Evolutionary conservation across 768 basidiomycete genomes (phyloP).

Genomic region (Boletus sp.): DNA sequence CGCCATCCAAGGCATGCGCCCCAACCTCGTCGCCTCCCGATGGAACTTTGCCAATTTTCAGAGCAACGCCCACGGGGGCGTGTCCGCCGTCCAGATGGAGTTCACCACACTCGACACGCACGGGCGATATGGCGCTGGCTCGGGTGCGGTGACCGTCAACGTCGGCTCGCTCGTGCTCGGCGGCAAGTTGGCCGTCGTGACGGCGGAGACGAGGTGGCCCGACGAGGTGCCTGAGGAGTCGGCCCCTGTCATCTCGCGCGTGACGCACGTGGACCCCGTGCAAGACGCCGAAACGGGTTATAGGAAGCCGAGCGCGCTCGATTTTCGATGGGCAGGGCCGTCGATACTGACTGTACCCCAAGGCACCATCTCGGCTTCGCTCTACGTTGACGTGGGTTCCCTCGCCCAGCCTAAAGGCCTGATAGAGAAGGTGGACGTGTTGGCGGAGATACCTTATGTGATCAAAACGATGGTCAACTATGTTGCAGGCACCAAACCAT

Average conservation of each 20-base stretch:
- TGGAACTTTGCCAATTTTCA: conserved; percentile 98
- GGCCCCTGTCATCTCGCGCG: conserved; percentile 58
- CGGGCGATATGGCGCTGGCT: conserved; percentile 76
- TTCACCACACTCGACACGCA: conserved; percentile 81
- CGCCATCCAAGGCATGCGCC: conserved; percentile 98
- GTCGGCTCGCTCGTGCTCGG: conserved; percentile 82
- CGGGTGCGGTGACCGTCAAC: conserved; percentile 82
- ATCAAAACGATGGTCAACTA: conserved; percentile 92
- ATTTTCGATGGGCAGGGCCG: conserved; percentile 77
- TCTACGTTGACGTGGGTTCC: conserved; percentile 58
- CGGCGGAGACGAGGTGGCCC: conserved; percentile 77
- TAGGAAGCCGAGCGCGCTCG: conserved; percentile 61
- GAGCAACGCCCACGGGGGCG: conserved; percentile 65
- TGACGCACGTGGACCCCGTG: conserved; percentile 57
- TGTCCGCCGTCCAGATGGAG: conserved; percentile 93
- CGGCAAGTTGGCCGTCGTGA: conserved; percentile 72
- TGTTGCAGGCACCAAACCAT: conserved; percentile 90
- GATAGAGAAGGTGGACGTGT: conserved; percentile 90
- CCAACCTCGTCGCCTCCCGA: conserved; percentile 84
- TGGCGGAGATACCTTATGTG: conserved; percentile 92
- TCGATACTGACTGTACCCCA: conserved; percentile 53
- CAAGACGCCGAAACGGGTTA: conserved; percentile 84
- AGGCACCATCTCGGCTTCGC: conserved; percentile 54
- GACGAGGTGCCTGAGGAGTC: conserved; percentile 52
- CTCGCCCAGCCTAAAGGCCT: conserved; percentile 65